Conservation (phyloP, 1,139 yeast genomes). For the Suhomyces kunorum region DNA sequence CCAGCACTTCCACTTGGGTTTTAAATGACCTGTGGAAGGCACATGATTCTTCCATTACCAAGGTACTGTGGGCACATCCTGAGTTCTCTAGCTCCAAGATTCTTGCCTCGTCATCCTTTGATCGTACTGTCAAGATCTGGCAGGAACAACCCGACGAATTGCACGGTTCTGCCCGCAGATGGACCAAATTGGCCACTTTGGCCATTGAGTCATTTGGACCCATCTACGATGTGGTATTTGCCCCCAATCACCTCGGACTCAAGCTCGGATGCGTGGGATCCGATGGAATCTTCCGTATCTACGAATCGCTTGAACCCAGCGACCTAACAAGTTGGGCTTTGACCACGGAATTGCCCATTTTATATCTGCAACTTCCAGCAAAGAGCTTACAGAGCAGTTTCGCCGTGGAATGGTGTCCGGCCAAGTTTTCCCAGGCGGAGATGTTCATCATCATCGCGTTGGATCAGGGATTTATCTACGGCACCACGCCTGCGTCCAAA, state of each 20-base stretch:
- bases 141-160: conserved; percentile 84
- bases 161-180: conserved; percentile 73
- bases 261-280: conserved; percentile 86
- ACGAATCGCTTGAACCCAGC: conserved; percentile 87
- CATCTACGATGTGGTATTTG: conserved; percentile 83
- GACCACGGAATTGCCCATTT: conserved; percentile 69
- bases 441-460: conserved; percentile 82
- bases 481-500: conserved; percentile 32
- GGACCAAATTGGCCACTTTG: conserved; percentile 73
- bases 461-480: conserved; percentile 82
- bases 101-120: conserved; percentile 86
- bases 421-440: conserved; percentile 72
- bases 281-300: conserved; percentile 83
- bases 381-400: conserved; percentile 85
- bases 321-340: conserved; percentile 81
- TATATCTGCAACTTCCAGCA: conserved; percentile 65
- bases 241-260: conserved; percentile 83
- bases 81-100: conserved; percentile 76
- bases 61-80: conserved; percentile 91
- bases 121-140: conserved; percentile 86
- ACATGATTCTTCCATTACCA: conserved; percentile 84
- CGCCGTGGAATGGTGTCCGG: conserved; percentile 90
- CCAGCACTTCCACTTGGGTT: conserved; percentile 63
- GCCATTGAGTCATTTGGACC: conserved; percentile 85
- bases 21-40: conserved; percentile 91